A percentile compares a stretch with the other conserved stretches of the same genome.
These are phyloP conservation scores for Saitozyma sp. DNA, from an alignment of 768 basidiomycete genomes.

Conservation along the genomic window DNA sequence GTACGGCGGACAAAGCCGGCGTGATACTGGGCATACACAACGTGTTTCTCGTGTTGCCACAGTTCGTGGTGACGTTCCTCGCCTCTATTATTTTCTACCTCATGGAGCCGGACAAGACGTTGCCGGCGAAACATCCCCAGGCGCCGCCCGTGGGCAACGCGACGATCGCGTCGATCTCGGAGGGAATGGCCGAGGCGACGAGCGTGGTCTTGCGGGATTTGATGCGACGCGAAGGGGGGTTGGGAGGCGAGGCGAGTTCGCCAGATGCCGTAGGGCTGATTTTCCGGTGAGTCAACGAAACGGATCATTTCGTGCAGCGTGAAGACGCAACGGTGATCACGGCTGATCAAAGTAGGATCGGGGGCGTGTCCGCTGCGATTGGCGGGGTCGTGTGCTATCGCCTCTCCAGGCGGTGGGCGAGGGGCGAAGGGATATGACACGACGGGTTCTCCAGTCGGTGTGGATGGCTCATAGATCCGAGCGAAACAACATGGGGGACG, in stretches of 20 bases:
- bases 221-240: constrained; percentile 27
- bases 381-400: constrained; percentile 17
- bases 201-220: background rate
- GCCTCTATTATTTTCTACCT: constrained; percentile 83
- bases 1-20: constrained; percentile 73
- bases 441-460: no score
- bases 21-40: constrained; percentile 93
- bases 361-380: constrained; percentile 13
- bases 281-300: constrained; percentile 63
- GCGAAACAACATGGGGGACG: no score
- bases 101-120: constrained; percentile 62
- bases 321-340: background rate
- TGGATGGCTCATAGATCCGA: no score
- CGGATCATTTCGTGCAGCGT: background rate
- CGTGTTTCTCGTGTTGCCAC: constrained; percentile 87
- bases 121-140: constrained; percentile 39
- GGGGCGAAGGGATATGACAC: constrained; percentile 7
- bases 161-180: constrained; percentile 31
- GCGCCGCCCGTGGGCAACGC: constrained; percentile 30
- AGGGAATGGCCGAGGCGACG: background rate
- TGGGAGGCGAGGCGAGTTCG: constrained; percentile 44
- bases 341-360: constrained; percentile 13
- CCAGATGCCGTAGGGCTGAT: constrained; percentile 76
- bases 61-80: constrained; percentile 85
- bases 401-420: constrained; percentile 17